Base-by-base conservation (phyloP, 1,284 basidiomycete species). In the Phellopilus nigrolimitatus region DNA sequence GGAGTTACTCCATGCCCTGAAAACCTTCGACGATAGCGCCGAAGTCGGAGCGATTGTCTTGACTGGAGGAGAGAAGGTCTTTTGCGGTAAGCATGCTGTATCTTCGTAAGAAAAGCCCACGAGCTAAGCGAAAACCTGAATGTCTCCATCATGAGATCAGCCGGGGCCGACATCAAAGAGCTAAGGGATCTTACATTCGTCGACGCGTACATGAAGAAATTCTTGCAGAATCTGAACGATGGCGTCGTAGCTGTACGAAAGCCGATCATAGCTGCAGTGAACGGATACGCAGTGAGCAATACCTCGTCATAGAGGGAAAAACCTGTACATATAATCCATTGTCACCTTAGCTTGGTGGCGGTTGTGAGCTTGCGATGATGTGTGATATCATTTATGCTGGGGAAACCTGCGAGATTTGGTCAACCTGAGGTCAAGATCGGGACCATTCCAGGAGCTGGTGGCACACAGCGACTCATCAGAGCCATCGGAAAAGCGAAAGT, bases 341-440 rank as follows among this genome's bases (percentile, higher is more conserved):
- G 17, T n/a, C 36, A 21, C 9, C 38, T 27, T 22, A 80, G 78
- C 73, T 84, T 47, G 83, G 82, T 6, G 82, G 82, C 30, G 82
- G 82, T 33, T 82, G 80, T 57, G 82, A 84, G 62, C 70, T 84
- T 33, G 80, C 82, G 3, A 75, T 84, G 72, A 76, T 81, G 74
- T 75, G 59, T 37, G 68, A 62, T n/a, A 60, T 63, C 25, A 69
- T 84, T 56, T 71, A 81, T 55, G 79, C 79, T n/a, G 73, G 78
- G 2, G 72, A 73, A 8, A 74, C 66, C n/a, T 34, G 80, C 83
- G 15, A 70, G 69, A 36, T 84, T 85, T 57, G 80, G 78, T 40
- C 83, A 84, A 60, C 83, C 83, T 28, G 82, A 85, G 62, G 80
- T 84, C 67, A 84, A 79, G 57, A 74, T 86, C 44, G 83, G 83